phyloP scores from a whole-genome alignment of 192 early-diverging fungal genomes.

The Piromyces sp. region DNA sequence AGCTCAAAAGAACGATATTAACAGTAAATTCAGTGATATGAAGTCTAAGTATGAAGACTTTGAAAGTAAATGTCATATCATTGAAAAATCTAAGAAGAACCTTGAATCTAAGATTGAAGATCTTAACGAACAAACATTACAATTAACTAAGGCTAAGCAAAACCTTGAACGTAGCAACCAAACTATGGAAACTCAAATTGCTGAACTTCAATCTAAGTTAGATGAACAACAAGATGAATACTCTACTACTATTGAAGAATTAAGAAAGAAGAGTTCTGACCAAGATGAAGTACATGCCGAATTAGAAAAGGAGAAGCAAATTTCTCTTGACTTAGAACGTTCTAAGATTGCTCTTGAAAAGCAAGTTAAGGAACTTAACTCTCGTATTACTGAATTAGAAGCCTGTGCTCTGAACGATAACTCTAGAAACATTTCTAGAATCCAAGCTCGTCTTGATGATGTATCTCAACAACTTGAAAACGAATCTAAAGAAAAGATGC shows the following conservation, averaged over 20 bases:
- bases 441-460: constrained; percentile 44
- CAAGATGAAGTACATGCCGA: constrained; percentile 35
- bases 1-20: constrained; percentile 30
- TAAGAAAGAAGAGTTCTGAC: constrained; percentile 34
- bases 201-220: constrained; percentile 46
- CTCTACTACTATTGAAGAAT: constrained; percentile 42
- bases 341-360: constrained; percentile 57
- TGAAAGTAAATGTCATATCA: constrained; percentile 38
- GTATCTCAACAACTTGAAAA: constrained; percentile 31
- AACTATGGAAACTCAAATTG: constrained; percentile 56
- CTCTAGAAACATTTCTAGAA: constrained; percentile 27
- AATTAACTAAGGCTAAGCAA: constrained; percentile 43
- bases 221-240: constrained; percentile 57
- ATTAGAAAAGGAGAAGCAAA: constrained; percentile 49
- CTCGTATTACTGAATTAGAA: constrained; percentile 62
- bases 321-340: constrained; percentile 30
- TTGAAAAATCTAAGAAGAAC: constrained; percentile 51
- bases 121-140: constrained; percentile 42
- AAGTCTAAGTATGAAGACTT: constrained; percentile 41
- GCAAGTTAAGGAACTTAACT: constrained; percentile 59
- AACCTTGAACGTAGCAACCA: constrained; percentile 50
- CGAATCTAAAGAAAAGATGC: constrained; percentile 47
- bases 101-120: constrained; percentile 64
- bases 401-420: constrained; percentile 32
- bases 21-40: constrained; percentile 38